These are phyloP conservation scores for Celoporthe dispersa DNA, from an alignment of 2,329 filamentous ascomycete species.

Conservation along the genomic window DNA sequence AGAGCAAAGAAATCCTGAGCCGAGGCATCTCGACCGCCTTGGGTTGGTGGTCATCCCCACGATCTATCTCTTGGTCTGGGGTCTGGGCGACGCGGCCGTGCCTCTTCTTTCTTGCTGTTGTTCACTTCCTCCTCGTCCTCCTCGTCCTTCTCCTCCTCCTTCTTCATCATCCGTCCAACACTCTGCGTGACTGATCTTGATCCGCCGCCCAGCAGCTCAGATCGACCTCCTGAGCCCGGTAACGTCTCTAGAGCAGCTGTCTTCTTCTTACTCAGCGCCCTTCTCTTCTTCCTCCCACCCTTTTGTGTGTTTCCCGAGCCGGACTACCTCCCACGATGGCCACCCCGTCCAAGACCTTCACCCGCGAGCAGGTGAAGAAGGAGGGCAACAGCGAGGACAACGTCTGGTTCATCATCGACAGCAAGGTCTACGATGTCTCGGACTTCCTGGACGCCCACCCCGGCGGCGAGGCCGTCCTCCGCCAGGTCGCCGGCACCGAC, in stretches of 20 bases:
- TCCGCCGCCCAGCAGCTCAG: neutral
- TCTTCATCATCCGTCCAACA: neutral
- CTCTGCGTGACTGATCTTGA: neutral
- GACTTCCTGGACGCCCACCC: conserved; percentile 88
- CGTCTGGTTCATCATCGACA: conserved; percentile 84
- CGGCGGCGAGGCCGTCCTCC: conserved; percentile 78
- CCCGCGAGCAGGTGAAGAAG: conserved; percentile 70
- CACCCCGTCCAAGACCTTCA: conserved; percentile 54
- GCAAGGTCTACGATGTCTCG: conserved; percentile 83
- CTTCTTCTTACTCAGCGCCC: neutral
- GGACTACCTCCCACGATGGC: conserved; percentile 38
- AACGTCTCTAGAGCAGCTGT: neutral
- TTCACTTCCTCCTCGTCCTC: neutral
- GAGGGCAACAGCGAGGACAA: conserved; percentile 73
- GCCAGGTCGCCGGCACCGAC: conserved; percentile 80
- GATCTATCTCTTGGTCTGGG: neutral
- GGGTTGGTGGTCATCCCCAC: neutral
- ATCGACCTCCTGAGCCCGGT: neutral
- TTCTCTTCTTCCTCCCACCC: neutral
- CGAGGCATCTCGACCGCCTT: conserved; percentile 9
- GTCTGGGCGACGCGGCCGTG: neutral
- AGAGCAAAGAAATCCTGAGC: neutral
- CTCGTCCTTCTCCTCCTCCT: neutral
- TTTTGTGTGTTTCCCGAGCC: too few species aligned
- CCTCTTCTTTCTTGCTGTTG: neutral